Conservation (phyloP, 441 rosid genomes). For the Codiaeum variegatum region DNA sequence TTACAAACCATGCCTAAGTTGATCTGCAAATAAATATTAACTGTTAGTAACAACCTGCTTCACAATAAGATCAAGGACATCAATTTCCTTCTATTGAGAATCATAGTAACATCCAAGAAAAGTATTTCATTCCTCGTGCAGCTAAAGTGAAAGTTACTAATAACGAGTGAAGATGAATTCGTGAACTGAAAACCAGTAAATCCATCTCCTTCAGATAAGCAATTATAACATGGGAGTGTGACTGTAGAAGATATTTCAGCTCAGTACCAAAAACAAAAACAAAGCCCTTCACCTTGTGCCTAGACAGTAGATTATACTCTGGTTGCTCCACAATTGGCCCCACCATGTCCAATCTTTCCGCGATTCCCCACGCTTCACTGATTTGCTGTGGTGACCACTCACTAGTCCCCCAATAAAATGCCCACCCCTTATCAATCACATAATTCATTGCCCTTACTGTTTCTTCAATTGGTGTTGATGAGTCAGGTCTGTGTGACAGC, state of each 20-base stretch:
- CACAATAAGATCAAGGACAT: too few species aligned
- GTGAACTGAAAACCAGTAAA: background rate
- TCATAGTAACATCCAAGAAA: background rate
- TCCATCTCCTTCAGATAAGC: background rate
- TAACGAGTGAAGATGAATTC: background rate
- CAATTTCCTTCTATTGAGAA: background rate
- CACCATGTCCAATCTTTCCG: slow-evolving; percentile 72
- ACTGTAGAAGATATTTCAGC: background rate
- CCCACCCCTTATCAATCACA: slow-evolving; percentile 95
- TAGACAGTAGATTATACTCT: slow-evolving; percentile 76
- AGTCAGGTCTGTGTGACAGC: slow-evolving; percentile 67
- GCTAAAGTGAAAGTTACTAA: background rate
- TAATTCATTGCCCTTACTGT: slow-evolving; percentile 93
- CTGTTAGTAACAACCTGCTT: background rate
- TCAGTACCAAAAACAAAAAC: background rate
- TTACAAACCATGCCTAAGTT: background rate
- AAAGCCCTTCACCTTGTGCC: slow-evolving; percentile 63
- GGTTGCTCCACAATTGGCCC: slow-evolving; percentile 97
- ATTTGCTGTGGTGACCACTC: slow-evolving; percentile 97
- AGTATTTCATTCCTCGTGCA: background rate
- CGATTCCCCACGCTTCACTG: slow-evolving; percentile 93
- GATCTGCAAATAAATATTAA: background rate
- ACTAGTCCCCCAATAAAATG: slow-evolving; percentile 97
- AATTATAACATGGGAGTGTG: background rate
- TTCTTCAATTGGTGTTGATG: slow-evolving; percentile 83